Evolutionary conservation across 2,329 filamentous ascomycete species (phyloP), one percentile per base, ranked within the genome.

Genomic region (Sclerotinia nivalis): DNA sequence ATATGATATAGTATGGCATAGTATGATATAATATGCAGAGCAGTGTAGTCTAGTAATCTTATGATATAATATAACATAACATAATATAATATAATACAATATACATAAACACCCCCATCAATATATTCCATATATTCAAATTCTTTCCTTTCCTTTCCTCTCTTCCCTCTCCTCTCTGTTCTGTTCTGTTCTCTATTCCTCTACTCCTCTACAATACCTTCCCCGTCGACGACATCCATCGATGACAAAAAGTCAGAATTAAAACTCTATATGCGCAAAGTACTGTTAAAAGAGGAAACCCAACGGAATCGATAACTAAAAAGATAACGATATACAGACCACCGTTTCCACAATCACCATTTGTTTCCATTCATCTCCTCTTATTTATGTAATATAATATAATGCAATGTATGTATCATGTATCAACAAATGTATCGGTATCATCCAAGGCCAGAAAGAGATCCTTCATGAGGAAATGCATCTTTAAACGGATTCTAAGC

Each of bases 371-470:
- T 62, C 22, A 25, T 40, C 60, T 28, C 12, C 8, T 10, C 20
- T 22, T 31, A 22, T 2, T 59, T 34, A 66, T 54, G 18, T 66
- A 40, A 13, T 40, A 40, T 40, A 40, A 43, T 43, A 43, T 43
- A 43, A 66, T 31, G 34, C 54, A 40, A 40, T 66, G 50, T 66
- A 66, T 54, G 37, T 66, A 31, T 64, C 45, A 64, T 25, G 31
- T 62, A 62, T 62, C 45, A 50, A 62, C 45, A 50, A 58, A 58
- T 22, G 31, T 50, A 22, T 49, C 60, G 31, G 59, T 50, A 40
- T 64, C 31, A 25, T 64, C 31, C 34, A 64, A 64, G 22, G 25
- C 47, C 47, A 37, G 45, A 50, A 52, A 64, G 20, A 50, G 12
- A 50, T 40, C 4, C 18, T 22, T n/a, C 55, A 58, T 40, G 60